Conservation (phyloP, 2,329 filamentous ascomycete species). For the Aureobasidium sp. region DNA sequence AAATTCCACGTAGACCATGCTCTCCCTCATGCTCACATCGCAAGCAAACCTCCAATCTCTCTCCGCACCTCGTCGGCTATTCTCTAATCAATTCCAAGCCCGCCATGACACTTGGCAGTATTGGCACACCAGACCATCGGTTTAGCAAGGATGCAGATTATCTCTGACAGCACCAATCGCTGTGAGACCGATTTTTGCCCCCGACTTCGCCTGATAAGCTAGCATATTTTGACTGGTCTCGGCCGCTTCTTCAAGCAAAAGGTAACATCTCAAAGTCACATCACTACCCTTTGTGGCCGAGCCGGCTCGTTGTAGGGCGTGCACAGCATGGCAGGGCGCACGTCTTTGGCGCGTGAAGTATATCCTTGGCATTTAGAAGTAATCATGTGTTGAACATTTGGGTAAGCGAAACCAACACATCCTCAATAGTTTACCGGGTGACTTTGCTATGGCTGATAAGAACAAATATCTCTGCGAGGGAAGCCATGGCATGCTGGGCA, state of each 20-base stretch:
- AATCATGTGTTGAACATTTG: background rate
- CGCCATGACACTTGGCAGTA: no score
- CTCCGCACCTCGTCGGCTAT: no score
- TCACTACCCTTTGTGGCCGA: background rate
- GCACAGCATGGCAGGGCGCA: background rate
- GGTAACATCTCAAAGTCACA: background rate
- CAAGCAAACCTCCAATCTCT: no score
- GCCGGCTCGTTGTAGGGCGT: background rate
- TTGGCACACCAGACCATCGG: no score
- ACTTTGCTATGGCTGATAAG: conserved; percentile 1
- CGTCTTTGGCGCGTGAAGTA: background rate
- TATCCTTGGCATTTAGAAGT: conserved; percentile 5
- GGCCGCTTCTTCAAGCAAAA: background rate
- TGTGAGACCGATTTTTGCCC: background rate
- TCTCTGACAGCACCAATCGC: background rate
- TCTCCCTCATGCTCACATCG: no score
- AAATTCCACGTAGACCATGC: no score
- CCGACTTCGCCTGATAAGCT: background rate
- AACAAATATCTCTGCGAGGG: background rate
- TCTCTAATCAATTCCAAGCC: no score
- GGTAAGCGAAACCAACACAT: conserved; percentile 1
- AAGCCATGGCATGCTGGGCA: conserved; percentile 10
- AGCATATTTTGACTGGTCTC: background rate
- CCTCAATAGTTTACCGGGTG: conserved; percentile 1
- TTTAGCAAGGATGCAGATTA: no score